Percentiles rank a stretch among this genome's conserved stretches.
Conservation (phyloP, 768 basidiomycete genomes). For the Panellus pusillus region DNA sequence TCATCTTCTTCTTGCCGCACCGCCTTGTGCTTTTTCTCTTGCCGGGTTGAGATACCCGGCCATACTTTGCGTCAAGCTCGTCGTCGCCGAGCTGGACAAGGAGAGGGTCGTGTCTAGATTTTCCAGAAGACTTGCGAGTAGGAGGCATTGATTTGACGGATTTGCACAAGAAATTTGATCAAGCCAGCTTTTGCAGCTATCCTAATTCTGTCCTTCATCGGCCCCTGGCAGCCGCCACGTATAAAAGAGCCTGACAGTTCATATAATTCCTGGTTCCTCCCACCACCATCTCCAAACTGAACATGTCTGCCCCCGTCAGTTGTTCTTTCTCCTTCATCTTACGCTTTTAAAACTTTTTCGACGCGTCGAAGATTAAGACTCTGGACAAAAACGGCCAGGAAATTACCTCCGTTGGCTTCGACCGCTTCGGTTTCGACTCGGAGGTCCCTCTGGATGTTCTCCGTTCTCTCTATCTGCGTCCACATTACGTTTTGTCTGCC, state of each 20-base stretch:
- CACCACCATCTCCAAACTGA: constrained; percentile 22
- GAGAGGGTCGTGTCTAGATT: constrained; percentile 75
- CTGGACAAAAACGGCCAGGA: constrained; percentile 75
- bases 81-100: constrained; percentile 76
- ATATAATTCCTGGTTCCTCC: constrained; percentile 12
- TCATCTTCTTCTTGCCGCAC: constrained; percentile 40
- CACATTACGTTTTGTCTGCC: constrained; percentile 64
- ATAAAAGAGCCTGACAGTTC: neutral
- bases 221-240: constrained; percentile 5
- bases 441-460: constrained; percentile 78
- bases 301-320: constrained; percentile 13
- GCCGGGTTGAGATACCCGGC: constrained; percentile 70
- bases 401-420: constrained; percentile 78
- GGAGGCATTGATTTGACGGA: constrained; percentile 57
- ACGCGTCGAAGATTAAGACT: constrained; percentile 49
- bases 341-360: constrained; percentile 22
- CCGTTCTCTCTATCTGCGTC: constrained; percentile 84
- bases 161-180: no score
- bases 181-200: no score
- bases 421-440: constrained; percentile 89
- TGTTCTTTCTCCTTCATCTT: constrained; percentile 2
- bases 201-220: neutral
- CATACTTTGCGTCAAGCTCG: constrained; percentile 75
- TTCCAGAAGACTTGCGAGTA: constrained; percentile 49
- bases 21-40: constrained; percentile 64